These are phyloP conservation scores for Tetracladium setigerum DNA, from an alignment of 495 filamentous ascomycete genomes.

Conservation along the genomic window DNA sequence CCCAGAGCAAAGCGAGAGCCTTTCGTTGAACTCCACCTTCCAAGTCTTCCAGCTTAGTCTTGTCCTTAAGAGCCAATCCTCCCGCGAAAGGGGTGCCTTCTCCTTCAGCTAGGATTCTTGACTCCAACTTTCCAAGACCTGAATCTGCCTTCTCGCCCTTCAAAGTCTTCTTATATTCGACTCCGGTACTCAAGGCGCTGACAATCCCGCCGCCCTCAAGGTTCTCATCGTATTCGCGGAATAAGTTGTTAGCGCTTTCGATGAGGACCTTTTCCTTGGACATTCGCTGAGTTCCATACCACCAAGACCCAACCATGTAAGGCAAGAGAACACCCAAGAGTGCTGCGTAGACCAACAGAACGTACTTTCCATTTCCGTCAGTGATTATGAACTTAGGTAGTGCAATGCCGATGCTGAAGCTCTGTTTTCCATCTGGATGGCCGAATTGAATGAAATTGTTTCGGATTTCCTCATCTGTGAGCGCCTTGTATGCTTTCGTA, in stretches of 20 bases:
- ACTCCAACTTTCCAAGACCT: conserved; percentile 74
- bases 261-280: conserved; percentile 89
- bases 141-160: conserved; percentile 66
- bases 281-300: conserved; percentile 89
- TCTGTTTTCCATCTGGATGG: conserved; percentile 95
- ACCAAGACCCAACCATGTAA: conserved; percentile 93
- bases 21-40: conserved; percentile 71
- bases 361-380: conserved; percentile 92
- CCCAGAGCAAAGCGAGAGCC: conserved; percentile 86
- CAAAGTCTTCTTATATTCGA: conserved; percentile 63
- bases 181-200: conserved; percentile 69
- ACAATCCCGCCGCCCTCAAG: conserved; percentile 75
- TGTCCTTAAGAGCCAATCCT: conserved; percentile 61
- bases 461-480: conserved; percentile 93
- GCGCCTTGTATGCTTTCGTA: conserved; percentile 92
- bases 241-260: conserved; percentile 86
- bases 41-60: conserved; percentile 57
- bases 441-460: conserved; percentile 95
- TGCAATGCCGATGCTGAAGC: conserved; percentile 95
- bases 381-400: conserved; percentile 88
- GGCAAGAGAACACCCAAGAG: conserved; percentile 85
- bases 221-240: conserved; percentile 81
- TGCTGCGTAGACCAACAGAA: conserved; percentile 78
- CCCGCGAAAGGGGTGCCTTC: conserved; percentile 36
- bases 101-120: conserved; percentile 57